Base-by-base conservation (phyloP, 2,329 filamentous ascomycete species). In the Fusarium coicis region DNA sequence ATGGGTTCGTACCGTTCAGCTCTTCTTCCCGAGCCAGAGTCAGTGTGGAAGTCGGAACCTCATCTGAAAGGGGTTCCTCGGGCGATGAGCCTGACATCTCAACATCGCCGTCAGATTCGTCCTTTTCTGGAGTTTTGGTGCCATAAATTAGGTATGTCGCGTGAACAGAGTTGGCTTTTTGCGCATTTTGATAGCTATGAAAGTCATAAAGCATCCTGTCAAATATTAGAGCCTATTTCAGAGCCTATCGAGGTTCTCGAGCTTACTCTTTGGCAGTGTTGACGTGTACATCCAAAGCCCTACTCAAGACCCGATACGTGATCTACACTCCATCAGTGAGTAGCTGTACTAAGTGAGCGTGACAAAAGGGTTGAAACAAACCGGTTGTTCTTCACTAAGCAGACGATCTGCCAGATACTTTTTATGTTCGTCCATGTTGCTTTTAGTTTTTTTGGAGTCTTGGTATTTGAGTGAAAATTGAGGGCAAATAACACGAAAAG, bases 101-200 rank as follows among this genome's bases (percentile, higher is more conserved):
- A 64, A 94, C 89, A 58, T 93, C 92, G n/a, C 85, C 89, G 75
- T 92, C 87, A 40, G 86, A 83, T 30, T 82, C 77, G 3, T 70
- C 74, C 19, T 82, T 80, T 23, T 79, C 78, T 10, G 78, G 77
- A 59, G 82, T 86, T 77, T 89, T 92, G 28, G 85, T 88, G 43
- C 96, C 96, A 56, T 91, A 93, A 50, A 99, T 80, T 54, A 98
- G 85, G 82, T 98, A 99, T n/a, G 95, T 98, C 49, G 96, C 96
- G 83, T 97, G 90, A n/a, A 98, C 86, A 32, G 90, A 92, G 28
- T 90, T 88, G 0, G 93, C 87, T 68, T 93, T 82, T 90, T 97
- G 21, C 95, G 90, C 89, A 96, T 97, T 81, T 92, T 97, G 93
- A 63, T 87, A 89, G 70, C 88, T 87, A 81, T 98, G 90, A 75